phyloP scores from a whole-genome alignment of 805 yeast species.

The Helenozyma baotianmanensis region DNA sequence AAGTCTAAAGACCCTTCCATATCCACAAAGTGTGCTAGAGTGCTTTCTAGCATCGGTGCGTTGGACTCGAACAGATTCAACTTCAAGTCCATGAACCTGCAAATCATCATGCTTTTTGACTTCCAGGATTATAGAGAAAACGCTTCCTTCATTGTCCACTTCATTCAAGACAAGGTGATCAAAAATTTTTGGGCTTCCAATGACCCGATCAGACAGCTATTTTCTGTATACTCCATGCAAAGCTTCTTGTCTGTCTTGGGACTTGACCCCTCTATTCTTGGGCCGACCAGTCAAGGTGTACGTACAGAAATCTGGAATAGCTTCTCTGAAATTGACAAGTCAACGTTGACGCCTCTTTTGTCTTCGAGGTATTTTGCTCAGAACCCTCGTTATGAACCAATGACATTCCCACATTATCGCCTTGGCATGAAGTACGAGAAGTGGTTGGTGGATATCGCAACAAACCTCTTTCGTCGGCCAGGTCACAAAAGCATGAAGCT shows the following conservation, averaged over 20 bases:
- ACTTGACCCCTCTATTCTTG: slow-evolving; percentile 26
- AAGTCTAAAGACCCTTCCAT: slow-evolving; percentile 44
- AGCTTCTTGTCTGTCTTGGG: slow-evolving; percentile 68
- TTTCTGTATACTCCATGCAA: slow-evolving; percentile 85
- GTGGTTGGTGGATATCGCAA: slow-evolving; percentile 72
- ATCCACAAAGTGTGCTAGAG: slow-evolving; percentile 58
- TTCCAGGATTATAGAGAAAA: slow-evolving; percentile 60
- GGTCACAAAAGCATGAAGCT: slow-evolving; percentile 9
- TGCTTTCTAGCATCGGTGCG: slow-evolving; percentile 74
- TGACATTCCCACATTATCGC: slow-evolving; percentile 62
- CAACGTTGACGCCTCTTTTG: slow-evolving; percentile 71
- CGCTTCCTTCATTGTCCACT: slow-evolving; percentile 56
- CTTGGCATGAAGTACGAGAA: slow-evolving; percentile 49
- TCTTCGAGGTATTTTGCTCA: slow-evolving; percentile 70
- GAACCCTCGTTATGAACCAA: slow-evolving; percentile 41
- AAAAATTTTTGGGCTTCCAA: slow-evolving; percentile 87
- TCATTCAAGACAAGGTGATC: slow-evolving; percentile 67
- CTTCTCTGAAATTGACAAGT: slow-evolving; percentile 61
- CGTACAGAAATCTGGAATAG: slow-evolving; percentile 48
- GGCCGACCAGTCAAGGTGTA: slow-evolving; percentile 16
- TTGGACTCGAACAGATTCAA: slow-evolving; percentile 59
- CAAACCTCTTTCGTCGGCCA: slow-evolving; percentile 56
- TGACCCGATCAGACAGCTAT: slow-evolving; percentile 78
- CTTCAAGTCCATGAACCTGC: slow-evolving; percentile 36
- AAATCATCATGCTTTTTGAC: slow-evolving; percentile 52